Base-by-base conservation (phyloP, 1,139 yeast genomes). In the Protomyces macrosporus region DNA sequence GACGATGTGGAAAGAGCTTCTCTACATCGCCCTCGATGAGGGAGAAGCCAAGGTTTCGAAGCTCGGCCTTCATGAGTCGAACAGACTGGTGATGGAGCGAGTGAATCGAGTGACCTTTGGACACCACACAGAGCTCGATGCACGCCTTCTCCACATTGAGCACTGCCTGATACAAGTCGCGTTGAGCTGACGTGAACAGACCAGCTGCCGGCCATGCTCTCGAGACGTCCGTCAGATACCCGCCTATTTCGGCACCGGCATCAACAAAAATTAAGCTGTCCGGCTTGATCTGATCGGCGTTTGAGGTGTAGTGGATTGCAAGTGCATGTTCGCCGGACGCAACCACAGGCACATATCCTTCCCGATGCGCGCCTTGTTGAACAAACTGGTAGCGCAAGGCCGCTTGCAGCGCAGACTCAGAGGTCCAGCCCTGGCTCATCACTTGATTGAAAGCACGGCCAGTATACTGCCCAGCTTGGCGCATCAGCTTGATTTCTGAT, bases 181-280 rank as follows among this genome's bases (percentile, higher is more conserved):
- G 81, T 75, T 95, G 98, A 0, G 96, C 84, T 3, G 78, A 83
- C 0, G 87, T 75, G 73, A 93, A 95, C 60, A 83, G 83, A 0
- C 83, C 82, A 42, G 82, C 81, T 61, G 86, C 87, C 9, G 99
- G 98, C 98, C 98, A 95, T 0, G 98, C 87, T 68, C 98, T 80
- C 1, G 98, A 90, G 55, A 95, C 93, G 74, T 95, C 99, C 0
- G 98, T 86, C 72, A 96, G 87, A 75, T 95, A 95, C 0, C 97
- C 97, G 36, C 98, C 98, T 52, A 87, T 76, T 66, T 89, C 69
- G 4, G 98, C 99, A 0, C 96, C 96, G 2, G 98, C 98, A 75
- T 95, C 99, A 4, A 93, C 90, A 59, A 93, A 82, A 6, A 91
- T 97, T 79, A 90, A 76, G 67, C 93, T 98, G 68, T 86, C 90